Evolutionary conservation across 2,329 filamentous ascomycete species (phyloP).

Genomic region (Neofusicoccum cordaticola): DNA sequence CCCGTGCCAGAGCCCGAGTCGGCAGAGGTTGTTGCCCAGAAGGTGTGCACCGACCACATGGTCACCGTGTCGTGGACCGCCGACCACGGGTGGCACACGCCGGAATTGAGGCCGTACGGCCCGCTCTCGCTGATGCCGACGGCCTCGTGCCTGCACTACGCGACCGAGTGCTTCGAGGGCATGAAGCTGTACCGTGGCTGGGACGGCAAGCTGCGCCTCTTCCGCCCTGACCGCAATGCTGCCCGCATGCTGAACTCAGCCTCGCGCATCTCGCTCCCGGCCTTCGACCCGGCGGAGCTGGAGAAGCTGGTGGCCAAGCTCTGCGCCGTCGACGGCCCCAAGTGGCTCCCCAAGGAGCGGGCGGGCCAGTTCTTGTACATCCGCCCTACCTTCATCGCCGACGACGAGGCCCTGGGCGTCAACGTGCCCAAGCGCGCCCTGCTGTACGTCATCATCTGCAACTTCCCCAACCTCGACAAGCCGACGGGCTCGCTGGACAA

Average conservation of each 20-base stretch:
- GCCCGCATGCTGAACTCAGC: slow-evolving; percentile 58
- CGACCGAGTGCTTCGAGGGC: slow-evolving; percentile 88
- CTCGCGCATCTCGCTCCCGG: slow-evolving; percentile 68
- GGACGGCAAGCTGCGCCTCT: slow-evolving; percentile 71
- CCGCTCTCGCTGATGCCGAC: slow-evolving; percentile 76
- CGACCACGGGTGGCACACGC: slow-evolving; percentile 66
- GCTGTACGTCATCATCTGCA: slow-evolving; percentile 71
- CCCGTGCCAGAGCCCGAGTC: slow-evolving; percentile 41
- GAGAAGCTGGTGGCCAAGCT: slow-evolving; percentile 72
- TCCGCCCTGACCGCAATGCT: slow-evolving; percentile 73
- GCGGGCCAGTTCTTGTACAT: slow-evolving; percentile 77
- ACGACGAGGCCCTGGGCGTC: slow-evolving; percentile 75
- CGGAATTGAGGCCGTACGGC: slow-evolving; percentile 73
- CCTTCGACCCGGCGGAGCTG: slow-evolving; percentile 68
- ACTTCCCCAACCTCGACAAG: slow-evolving; percentile 45
- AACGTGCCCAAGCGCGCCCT: slow-evolving; percentile 78
- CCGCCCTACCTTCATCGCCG: slow-evolving; percentile 83
- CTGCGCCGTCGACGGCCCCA: slow-evolving; percentile 68
- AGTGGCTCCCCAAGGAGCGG: slow-evolving; percentile 72
- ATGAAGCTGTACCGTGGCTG: slow-evolving; percentile 68
- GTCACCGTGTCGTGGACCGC: slow-evolving; percentile 68
- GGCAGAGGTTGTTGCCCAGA: slow-evolving; percentile 39
- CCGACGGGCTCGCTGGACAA: slow-evolving; percentile 17
- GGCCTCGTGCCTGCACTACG: slow-evolving; percentile 80
- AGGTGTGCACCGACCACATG: slow-evolving; percentile 80